A percentile compares a stretch with the other conserved stretches of the same genome.
phyloP scores from a whole-genome alignment of 208 protist genomes.

The Crithidia expoeki region DNA sequence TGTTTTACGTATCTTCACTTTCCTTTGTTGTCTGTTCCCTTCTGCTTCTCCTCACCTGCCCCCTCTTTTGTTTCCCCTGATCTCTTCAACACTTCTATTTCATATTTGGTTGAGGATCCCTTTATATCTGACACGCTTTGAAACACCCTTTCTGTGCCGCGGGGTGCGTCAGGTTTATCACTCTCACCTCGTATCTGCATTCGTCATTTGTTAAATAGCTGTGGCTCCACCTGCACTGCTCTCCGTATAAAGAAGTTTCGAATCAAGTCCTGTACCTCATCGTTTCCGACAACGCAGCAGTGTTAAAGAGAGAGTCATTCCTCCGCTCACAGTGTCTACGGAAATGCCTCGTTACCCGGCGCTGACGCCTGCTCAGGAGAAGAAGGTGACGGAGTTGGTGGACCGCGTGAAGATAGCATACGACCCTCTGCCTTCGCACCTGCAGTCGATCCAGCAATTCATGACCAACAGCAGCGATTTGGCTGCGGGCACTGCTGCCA shows the following conservation, averaged over 20 bases:
- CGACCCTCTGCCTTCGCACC: constrained; percentile 16
- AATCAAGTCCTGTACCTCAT: no score
- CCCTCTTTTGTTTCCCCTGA: not conserved
- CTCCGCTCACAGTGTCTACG: not conserved
- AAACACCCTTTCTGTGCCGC: no score
- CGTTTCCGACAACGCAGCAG: no score
- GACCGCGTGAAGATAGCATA: constrained; percentile 22
- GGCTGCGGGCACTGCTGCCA: no score
- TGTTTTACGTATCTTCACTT: no score
- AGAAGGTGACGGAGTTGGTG: constrained; percentile 49
- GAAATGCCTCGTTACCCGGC: constrained; percentile 23
- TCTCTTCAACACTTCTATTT: not conserved
- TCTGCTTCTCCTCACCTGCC: not conserved
- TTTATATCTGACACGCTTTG: not conserved
- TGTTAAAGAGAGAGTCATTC: no score
- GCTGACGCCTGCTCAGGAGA: constrained; percentile 43
- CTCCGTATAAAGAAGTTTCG: no score
- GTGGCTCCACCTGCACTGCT: no score
- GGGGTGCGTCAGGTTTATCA: no score
- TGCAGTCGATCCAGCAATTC: not conserved
- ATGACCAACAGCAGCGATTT: not conserved
- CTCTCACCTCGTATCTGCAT: constrained; percentile 17
- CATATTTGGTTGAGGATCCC: not conserved
- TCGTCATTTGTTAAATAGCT: not conserved
- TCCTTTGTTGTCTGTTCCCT: not conserved